Conservation (phyloP, 2,329 filamentous ascomycete genomes). For the Paecilomyces niveus region DNA sequence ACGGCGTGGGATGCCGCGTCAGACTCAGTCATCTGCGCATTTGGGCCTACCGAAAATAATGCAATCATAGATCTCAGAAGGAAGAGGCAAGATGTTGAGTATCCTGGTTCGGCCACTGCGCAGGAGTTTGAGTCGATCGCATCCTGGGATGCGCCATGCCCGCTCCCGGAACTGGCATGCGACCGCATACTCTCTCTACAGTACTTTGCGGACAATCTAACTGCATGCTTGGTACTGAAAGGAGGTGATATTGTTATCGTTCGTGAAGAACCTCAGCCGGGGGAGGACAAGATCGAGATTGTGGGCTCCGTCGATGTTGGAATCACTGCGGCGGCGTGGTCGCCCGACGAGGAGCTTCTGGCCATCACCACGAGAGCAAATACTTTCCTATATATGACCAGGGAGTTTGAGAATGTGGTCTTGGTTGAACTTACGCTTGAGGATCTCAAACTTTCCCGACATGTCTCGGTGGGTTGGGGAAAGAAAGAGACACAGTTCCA, state of each 20-base stretch:
- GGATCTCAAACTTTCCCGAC: constrained; percentile 79
- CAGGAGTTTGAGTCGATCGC: constrained; percentile 52
- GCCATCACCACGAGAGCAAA: constrained; percentile 72
- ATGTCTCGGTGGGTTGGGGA: constrained; percentile 96
- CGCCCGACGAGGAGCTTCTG: constrained; percentile 87
- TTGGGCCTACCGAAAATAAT: constrained; percentile 68
- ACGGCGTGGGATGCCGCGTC: constrained; percentile 78
- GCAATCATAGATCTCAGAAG: constrained; percentile 67
- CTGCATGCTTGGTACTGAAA: constrained; percentile 74
- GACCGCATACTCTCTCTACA: constrained; percentile 76
- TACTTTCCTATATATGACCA: constrained; percentile 86
- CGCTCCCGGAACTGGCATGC: constrained; percentile 64
- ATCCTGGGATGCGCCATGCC: constrained; percentile 82
- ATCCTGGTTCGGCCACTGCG: constrained; percentile 34
- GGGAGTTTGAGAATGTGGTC: constrained; percentile 76
- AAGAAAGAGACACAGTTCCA: constrained; percentile 98
- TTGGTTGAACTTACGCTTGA: constrained; percentile 65
- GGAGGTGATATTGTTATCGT: constrained; percentile 88
- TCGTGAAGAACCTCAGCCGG: constrained; percentile 59
- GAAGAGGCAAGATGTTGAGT: constrained; percentile 27
- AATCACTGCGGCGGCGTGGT: constrained; percentile 85
- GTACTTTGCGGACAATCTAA: constrained; percentile 73
- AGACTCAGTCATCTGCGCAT: constrained; percentile 72
- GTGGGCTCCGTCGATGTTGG: constrained; percentile 90
- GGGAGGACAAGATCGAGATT: constrained; percentile 82